Conservation (phyloP, 2,329 filamentous ascomycete species). For the Teratosphaeria gauchensis region DNA sequence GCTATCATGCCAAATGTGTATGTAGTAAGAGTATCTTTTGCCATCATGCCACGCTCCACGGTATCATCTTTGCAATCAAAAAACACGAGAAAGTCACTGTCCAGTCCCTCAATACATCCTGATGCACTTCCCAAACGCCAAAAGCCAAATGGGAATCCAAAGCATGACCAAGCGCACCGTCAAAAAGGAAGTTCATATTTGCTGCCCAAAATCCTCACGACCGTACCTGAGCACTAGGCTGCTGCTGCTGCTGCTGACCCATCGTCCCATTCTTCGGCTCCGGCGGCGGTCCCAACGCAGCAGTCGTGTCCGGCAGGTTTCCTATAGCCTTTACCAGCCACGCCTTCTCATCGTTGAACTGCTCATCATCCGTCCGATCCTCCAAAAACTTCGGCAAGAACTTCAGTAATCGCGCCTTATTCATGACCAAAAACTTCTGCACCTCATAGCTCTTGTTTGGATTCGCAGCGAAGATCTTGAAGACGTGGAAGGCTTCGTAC, state of each 20-base stretch:
- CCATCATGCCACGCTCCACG: background rate
- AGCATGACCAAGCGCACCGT: background rate
- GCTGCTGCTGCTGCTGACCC: slow-evolving; percentile 6
- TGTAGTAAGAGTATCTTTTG: background rate
- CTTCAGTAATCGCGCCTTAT: slow-evolving; percentile 77
- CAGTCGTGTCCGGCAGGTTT: slow-evolving; percentile 25
- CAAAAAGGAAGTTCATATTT: background rate
- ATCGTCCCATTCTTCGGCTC: background rate
- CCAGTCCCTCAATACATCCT: background rate
- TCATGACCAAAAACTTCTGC: slow-evolving; percentile 92
- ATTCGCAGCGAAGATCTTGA: slow-evolving; percentile 99
- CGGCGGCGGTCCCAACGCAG: slow-evolving; percentile 10
- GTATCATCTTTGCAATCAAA: background rate
- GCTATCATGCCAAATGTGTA: background rate
- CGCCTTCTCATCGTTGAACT: slow-evolving; percentile 96
- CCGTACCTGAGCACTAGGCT: slow-evolving; percentile 7
- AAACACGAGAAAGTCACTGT: background rate
- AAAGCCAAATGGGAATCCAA: background rate
- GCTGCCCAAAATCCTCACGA: background rate
- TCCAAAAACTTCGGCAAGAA: slow-evolving; percentile 90
- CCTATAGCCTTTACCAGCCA: slow-evolving; percentile 90
- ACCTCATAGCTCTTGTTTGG: slow-evolving; percentile 96
- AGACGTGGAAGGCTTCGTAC: slow-evolving; percentile 98
- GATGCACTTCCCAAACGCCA: background rate
- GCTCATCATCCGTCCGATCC: slow-evolving; percentile 91